A percentile compares a stretch with the other conserved stretches of the same genome.
Conservation (phyloP, 306 rosid species). For the Purshia tridentata region DNA sequence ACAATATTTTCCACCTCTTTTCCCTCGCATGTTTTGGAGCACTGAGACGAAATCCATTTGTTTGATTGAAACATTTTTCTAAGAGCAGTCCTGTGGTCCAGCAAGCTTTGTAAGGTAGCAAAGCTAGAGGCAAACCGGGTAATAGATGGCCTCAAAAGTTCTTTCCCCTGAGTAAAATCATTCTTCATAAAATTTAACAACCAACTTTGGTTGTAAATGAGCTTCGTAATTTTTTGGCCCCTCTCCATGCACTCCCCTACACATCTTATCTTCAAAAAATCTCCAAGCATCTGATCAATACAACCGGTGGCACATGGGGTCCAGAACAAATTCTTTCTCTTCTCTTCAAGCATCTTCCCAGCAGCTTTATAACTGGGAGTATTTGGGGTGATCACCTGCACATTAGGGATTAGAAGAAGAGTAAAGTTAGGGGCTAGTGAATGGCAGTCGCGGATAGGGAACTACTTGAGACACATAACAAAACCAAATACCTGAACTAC, state of each 20-base stretch:
- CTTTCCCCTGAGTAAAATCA: conserved; percentile 75
- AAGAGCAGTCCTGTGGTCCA: conserved; percentile 73
- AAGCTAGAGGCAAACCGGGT: conserved; percentile 73
- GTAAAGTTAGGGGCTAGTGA: conserved; percentile 9
- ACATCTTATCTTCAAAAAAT: conserved; percentile 68
- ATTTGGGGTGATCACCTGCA: conserved; percentile 79
- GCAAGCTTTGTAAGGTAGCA: conserved; percentile 70
- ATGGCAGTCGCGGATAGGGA: conserved; percentile 28
- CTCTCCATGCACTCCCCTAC: conserved; percentile 89
- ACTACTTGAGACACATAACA: conserved; percentile 29
- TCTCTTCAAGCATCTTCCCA: conserved; percentile 92
- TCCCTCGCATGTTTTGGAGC: conserved; percentile 63
- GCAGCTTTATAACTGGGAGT: conserved; percentile 73
- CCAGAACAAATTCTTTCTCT: conserved; percentile 85
- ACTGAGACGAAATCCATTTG: conserved; percentile 77
- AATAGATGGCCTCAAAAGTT: conserved; percentile 66
- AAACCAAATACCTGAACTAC: conserved; percentile 81
- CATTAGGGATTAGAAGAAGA: conserved; percentile 24
- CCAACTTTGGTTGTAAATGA: conserved; percentile 83
- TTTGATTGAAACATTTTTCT: conserved; percentile 75
- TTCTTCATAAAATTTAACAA: conserved; percentile 79
- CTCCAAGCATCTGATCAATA: conserved; percentile 78
- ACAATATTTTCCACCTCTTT: conserved; percentile 81
- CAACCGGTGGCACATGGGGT: conserved; percentile 82
- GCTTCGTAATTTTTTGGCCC: conserved; percentile 71